A percentile compares a stretch with the other conserved stretches of the same genome.
Evolutionary conservation across 225 moss, liverwort and hornwort species (phyloP).

Genomic region (Polytrichum commune): DNA sequence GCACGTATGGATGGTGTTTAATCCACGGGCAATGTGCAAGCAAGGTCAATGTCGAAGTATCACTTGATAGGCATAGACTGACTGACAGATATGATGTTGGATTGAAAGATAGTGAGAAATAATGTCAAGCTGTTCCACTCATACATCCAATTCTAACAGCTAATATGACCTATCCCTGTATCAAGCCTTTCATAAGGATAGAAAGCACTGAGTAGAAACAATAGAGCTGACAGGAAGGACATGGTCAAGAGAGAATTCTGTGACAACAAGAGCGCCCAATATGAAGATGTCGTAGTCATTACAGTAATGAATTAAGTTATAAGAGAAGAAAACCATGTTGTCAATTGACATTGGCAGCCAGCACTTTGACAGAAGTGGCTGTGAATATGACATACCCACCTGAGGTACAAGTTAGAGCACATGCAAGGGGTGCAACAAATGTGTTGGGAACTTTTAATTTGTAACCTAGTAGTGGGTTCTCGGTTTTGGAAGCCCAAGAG

Average conservation of each 20-base stretch:
- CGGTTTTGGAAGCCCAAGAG: constrained; percentile 22
- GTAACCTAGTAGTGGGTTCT: constrained; percentile 2
- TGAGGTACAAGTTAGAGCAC: constrained; percentile 19
- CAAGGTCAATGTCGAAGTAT: too few species aligned
- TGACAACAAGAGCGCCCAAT: too few species aligned
- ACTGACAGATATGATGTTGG: too few species aligned
- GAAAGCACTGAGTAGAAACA: background rate
- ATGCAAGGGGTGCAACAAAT: constrained; percentile 13
- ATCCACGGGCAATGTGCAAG: too few species aligned
- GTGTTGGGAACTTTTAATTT: constrained; percentile 1
- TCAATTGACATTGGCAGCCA: constrained; percentile 15
- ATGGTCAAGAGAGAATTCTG: background rate
- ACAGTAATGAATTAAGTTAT: too few species aligned
- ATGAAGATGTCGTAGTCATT: too few species aligned
- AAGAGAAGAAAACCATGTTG: constrained; percentile 5
- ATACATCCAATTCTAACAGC: too few species aligned
- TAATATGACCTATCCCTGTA: too few species aligned
- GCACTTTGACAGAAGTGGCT: constrained; percentile 11
- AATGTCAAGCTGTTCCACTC: too few species aligned
- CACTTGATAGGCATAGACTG: too few species aligned
- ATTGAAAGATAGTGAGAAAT: too few species aligned
- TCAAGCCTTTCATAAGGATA: background rate
- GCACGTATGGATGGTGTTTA: background rate
- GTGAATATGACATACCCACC: constrained; percentile 9
- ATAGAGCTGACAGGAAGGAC: background rate